Base-by-base conservation (phyloP, 225 moss, liverwort and hornwort species). In the Physcomitrium patens region DNA sequence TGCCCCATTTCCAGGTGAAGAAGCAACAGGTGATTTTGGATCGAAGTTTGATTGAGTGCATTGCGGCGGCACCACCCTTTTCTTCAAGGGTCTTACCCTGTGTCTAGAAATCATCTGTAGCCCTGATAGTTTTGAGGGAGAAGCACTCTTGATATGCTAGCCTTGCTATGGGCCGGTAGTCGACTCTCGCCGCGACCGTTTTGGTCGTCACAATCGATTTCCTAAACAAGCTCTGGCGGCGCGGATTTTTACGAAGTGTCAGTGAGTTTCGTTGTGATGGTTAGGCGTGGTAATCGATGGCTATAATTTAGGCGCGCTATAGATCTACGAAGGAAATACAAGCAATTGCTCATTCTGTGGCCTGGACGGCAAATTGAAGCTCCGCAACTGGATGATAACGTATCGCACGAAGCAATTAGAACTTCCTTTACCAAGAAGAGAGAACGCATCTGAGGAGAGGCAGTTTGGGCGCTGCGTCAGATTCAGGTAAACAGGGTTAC, bases 401-500 rank as follows among this genome's bases (percentile, higher is more conserved):
- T 71, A 31, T 45, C 67, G 48, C 62, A 49, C 70, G 77, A 71
- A 78, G 74, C 80, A 78, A 63, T 44, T 67, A 28, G 50, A 3
- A 69, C 78, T 63, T 63, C 63, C 81, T 62, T 24, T 75, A 27
- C 75, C 71, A 49, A 63, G 49, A 28, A 62, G 22, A 43, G 59
- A 26, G 74, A 78, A 71, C 63, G 54, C 75, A 19, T 59, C 63
- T 71, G 67, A 68, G 42, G 68, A 60, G 60, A 60, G 50, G 49
- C 50, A 41, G 67, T 67, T 71, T 57, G 67, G 27, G 67, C 78
- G 67, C 78, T 61, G 78, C 81, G 75, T 78, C 81, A 57, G 78
- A 71, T 78, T 68, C 81, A 84, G 84, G 84, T 84, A 81, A 84
- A 71, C 65, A 75, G 26, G 52, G 24, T 64, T 20, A 74, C 70